Evolutionary conservation across 768 basidiomycete genomes (phyloP), one percentile per base, ranked within the genome.

Genomic region (Trametes elegans): DNA sequence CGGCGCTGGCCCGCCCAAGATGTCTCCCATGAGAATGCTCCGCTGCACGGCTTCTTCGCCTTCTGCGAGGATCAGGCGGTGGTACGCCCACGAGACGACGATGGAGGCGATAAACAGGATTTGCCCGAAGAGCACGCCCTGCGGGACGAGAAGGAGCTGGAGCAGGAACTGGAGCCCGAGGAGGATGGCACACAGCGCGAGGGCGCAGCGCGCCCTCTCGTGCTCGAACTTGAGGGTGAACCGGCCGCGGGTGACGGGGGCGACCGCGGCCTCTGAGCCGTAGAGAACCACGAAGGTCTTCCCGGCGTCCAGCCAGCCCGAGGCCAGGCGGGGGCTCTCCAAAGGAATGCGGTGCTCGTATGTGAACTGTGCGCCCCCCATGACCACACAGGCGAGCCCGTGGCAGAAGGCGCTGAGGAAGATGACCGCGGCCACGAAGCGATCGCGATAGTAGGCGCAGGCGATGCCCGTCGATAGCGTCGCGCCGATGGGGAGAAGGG

Each of bases 81-180:
- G 45, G 36, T 51, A 51, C 26, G 32, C 31, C 52, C 53, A 58
- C 28, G 53, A 31, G 43, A 38, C 48, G 27, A 42, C 35, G 35
- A 59, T 27, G 40, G 57, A 58, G 11, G 32, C 40, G 46, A 58
- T 21, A 47, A 58, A 58, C 57, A 58, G 53, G 27, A 39, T 29
- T 32, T 58, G 57, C 5, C 57, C 53, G 36, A 55, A 59, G 45
- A 46, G 49, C 4, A 19, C 19, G n/a, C 58, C 53, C 28, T 55
- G 53, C 14, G 58, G 58, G 16, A 59, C 53, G 19, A 47, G 31
- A 23, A 58, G 46, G 40, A 58, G 56, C 47, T 58, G 57, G 40
- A 43, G 27, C 19, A 59, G 52, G 49, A 51, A 55, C 39, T 55
- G 58, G 7, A 48, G 7, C 16, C 16, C 38, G 31, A 55, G 50